Evolutionary conservation across 441 rosid species (phyloP).

Genomic region (Jatropha podagrica): DNA sequence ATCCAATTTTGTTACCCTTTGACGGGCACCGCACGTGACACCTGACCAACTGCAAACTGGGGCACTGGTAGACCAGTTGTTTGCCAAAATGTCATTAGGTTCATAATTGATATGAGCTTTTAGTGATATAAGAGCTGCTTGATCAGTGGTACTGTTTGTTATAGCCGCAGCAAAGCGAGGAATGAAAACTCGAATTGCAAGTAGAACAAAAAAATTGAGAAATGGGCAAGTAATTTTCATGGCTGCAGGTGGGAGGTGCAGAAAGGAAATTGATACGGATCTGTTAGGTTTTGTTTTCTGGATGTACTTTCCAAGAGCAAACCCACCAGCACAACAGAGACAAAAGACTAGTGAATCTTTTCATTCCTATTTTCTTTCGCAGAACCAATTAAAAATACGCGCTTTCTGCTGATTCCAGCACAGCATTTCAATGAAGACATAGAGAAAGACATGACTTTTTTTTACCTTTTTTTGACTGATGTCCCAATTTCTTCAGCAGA

Average conservation of each 20-base stretch:
- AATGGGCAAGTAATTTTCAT: neutral
- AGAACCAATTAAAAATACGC: too few relatives aligned
- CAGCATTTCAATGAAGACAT: too few relatives aligned
- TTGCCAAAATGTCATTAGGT: neutral
- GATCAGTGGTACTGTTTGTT: conserved; percentile 8
- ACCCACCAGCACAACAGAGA: too few relatives aligned
- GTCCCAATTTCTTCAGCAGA: too few relatives aligned
- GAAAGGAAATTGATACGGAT: neutral
- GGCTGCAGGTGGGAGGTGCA: too few relatives aligned
- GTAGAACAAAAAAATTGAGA: neutral
- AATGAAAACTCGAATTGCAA: neutral
- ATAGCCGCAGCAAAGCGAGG: neutral
- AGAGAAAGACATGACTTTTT: too few relatives aligned
- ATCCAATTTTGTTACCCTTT: conserved; percentile 17
- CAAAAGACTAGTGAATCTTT: too few relatives aligned
- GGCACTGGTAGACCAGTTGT: conserved; percentile 19
- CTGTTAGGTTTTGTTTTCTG: neutral
- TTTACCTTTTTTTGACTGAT: too few relatives aligned
- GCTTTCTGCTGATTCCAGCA: too few relatives aligned
- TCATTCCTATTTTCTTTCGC: too few relatives aligned
- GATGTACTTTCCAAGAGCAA: neutral
- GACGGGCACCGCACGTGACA: conserved; percentile 14
- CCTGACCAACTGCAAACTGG: conserved; percentile 25
- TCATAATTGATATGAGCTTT: conserved; percentile 7
- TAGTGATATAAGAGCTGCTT: conserved; percentile 19